Conservation (phyloP, 345 rosid species). For the Moringa oleifera region DNA sequence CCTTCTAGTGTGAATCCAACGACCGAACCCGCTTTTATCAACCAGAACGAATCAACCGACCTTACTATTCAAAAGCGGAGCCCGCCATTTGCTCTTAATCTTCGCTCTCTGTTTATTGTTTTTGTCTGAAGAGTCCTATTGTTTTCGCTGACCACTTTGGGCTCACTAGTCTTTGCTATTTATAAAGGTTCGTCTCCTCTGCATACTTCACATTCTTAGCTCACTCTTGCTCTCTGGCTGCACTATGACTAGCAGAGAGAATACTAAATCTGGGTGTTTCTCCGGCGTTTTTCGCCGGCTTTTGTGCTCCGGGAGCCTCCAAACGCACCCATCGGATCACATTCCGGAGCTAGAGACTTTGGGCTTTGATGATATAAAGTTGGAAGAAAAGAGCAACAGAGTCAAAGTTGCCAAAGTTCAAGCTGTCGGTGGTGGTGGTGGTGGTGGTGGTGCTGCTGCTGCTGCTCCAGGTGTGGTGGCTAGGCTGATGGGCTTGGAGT, state of each 20-base stretch:
- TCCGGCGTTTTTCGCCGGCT: slow-evolving; percentile 48
- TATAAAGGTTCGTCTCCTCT: too few species aligned
- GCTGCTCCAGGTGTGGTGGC: slow-evolving; percentile 65
- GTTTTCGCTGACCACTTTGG: slow-evolving; percentile 15
- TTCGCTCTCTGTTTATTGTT: slow-evolving; percentile 8
- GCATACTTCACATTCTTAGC: slow-evolving; percentile 3
- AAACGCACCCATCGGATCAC: slow-evolving; percentile 60
- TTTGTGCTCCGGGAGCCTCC: slow-evolving; percentile 62
- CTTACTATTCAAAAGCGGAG: too few species aligned
- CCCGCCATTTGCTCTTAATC: too few species aligned
- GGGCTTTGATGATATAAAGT: slow-evolving; percentile 19
- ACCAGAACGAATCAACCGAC: too few species aligned
- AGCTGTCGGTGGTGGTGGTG: too few species aligned
- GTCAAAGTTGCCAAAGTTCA: slow-evolving; percentile 13
- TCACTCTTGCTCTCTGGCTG: neutral
- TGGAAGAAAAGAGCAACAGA: slow-evolving; percentile 7
- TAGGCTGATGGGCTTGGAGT: slow-evolving; percentile 79
- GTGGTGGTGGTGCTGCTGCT: slow-evolving; percentile 13
- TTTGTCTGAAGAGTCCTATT: too few species aligned
- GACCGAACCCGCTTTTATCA: slow-evolving; percentile 18
- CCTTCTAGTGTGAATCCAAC: slow-evolving; percentile 31
- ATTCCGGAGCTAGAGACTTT: slow-evolving; percentile 19
- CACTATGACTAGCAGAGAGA: slow-evolving; percentile 29
- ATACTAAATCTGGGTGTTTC: slow-evolving; percentile 57
- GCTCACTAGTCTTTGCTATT: neutral